These are phyloP conservation scores for Symbiodinium natans DNA, from an alignment of 73 alveolate species.

Conservation along the genomic window DNA sequence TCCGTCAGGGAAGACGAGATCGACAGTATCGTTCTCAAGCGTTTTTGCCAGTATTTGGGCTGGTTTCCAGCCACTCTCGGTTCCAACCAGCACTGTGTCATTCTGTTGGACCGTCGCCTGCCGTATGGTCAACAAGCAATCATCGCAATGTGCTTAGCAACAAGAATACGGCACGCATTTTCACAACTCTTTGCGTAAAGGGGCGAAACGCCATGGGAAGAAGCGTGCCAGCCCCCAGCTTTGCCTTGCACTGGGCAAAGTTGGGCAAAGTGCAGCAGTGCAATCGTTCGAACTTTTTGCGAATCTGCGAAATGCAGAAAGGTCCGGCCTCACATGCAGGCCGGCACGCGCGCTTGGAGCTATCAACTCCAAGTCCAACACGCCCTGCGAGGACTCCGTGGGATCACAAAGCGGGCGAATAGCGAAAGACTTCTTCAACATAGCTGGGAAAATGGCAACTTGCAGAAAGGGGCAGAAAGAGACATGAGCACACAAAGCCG, in stretches of 20 bases:
- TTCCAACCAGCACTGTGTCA: background rate
- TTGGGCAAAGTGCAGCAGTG: background rate
- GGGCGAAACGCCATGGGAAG: slow-evolving; percentile 1
- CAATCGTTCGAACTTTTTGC: background rate
- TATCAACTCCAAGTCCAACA: background rate
- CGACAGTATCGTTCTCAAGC: background rate
- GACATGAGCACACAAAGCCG: too few relatives aligned
- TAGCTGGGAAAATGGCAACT: background rate
- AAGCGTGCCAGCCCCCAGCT: background rate
- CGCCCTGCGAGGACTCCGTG: background rate
- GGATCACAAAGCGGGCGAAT: background rate
- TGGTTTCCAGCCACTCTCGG: background rate
- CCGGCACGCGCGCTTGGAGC: slow-evolving; percentile 5
- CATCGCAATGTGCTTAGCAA: too few relatives aligned
- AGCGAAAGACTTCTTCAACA: background rate
- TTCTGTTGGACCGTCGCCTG: background rate
- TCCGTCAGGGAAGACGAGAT: background rate
- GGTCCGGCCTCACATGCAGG: background rate
- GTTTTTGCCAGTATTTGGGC: background rate
- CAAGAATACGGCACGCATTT: too few relatives aligned
- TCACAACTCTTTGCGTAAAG: too few relatives aligned
- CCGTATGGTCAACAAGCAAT: too few relatives aligned
- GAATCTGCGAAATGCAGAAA: too few relatives aligned
- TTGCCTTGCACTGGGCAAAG: background rate
- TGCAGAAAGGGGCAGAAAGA: too few relatives aligned